Evolutionary conservation across 2,329 filamentous ascomycete genomes (phyloP).

Genomic region (Penicillium olsonii): DNA sequence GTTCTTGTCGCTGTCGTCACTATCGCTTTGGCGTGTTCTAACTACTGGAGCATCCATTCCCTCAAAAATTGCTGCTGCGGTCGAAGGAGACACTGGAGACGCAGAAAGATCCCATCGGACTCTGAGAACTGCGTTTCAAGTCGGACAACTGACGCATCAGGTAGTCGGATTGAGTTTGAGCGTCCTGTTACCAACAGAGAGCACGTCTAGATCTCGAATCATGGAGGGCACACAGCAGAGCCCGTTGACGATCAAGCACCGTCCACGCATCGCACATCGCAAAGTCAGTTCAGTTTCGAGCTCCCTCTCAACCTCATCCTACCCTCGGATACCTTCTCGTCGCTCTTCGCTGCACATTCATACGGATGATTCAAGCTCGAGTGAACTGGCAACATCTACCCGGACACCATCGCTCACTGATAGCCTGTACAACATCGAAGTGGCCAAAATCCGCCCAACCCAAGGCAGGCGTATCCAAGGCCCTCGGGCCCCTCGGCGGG

Average conservation of each 20-base stretch:
- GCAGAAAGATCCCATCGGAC: slow-evolving; percentile 34
- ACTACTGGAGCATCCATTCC: slow-evolving; percentile 33
- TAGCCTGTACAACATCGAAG: slow-evolving; percentile 21
- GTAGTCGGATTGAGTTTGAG: slow-evolving; percentile 28
- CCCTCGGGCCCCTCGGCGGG: too few species aligned
- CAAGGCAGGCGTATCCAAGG: background rate
- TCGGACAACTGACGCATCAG: slow-evolving; percentile 33
- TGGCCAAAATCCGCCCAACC: slow-evolving; percentile 22
- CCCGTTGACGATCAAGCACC: slow-evolving; percentile 53
- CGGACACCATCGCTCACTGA: slow-evolving; percentile 25
- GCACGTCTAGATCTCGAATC: slow-evolving; percentile 21
- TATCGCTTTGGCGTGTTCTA: slow-evolving; percentile 41
- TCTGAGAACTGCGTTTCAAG: slow-evolving; percentile 30
- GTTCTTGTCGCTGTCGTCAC: slow-evolving; percentile 44
- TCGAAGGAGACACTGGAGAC: slow-evolving; percentile 24
- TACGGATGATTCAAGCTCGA: slow-evolving; percentile 16
- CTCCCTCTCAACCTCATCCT: slow-evolving; percentile 14
- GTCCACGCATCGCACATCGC: slow-evolving; percentile 2
- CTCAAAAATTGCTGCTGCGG: slow-evolving; percentile 26
- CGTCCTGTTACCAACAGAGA: slow-evolving; percentile 24
- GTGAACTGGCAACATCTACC: slow-evolving; percentile 20
- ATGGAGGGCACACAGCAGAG: slow-evolving; percentile 39
- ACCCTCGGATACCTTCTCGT: slow-evolving; percentile 29
- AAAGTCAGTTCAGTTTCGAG: slow-evolving; percentile 8
- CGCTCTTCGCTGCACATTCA: slow-evolving; percentile 26